Percentiles rank a stretch among this genome's conserved stretches.
These are phyloP conservation scores for Chalaropsis ovoidea DNA, from an alignment of 2,329 filamentous ascomycete species.

Conservation along the genomic window DNA sequence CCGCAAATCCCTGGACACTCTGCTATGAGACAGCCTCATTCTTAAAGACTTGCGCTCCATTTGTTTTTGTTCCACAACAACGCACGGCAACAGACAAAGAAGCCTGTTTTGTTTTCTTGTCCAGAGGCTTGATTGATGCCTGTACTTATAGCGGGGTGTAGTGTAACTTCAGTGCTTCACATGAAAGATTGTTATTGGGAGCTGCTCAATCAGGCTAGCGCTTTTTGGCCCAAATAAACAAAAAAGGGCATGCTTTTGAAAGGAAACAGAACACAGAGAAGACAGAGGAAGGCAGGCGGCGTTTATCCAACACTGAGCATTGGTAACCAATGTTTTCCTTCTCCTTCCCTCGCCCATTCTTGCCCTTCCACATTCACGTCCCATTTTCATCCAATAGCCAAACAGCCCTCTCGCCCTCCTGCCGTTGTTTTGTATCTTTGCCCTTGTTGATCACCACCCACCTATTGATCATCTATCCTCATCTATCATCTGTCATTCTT, in stretches of 20 bases:
- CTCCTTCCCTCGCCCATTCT: conserved; percentile 6
- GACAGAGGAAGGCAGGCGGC: not conserved
- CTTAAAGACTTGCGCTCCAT: not conserved
- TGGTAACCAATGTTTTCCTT: not conserved
- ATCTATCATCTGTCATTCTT: not conserved
- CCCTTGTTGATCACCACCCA: not conserved
- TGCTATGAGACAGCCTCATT: conserved; percentile 8
- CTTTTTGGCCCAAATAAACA: not conserved
- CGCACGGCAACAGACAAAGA: not conserved
- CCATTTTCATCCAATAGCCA: conserved; percentile 5
- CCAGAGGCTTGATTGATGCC: not conserved
- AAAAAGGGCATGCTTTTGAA: not conserved
- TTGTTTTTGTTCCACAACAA: not conserved
- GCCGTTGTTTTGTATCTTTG: not conserved
- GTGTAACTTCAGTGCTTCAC: not conserved
- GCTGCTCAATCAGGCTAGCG: not conserved
- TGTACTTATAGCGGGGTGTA: not conserved
- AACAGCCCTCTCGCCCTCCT: not conserved
- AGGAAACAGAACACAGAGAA: not conserved
- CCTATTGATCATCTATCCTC: not conserved
- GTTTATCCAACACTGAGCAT: not conserved
- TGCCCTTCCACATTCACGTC: not conserved
- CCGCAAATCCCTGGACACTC: not conserved
- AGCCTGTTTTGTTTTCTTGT: conserved; percentile 10
- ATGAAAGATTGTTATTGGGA: not conserved